phyloP scores from a whole-genome alignment of 2,329 filamentous ascomycete species.

The Scedosporium dehoogii region DNA sequence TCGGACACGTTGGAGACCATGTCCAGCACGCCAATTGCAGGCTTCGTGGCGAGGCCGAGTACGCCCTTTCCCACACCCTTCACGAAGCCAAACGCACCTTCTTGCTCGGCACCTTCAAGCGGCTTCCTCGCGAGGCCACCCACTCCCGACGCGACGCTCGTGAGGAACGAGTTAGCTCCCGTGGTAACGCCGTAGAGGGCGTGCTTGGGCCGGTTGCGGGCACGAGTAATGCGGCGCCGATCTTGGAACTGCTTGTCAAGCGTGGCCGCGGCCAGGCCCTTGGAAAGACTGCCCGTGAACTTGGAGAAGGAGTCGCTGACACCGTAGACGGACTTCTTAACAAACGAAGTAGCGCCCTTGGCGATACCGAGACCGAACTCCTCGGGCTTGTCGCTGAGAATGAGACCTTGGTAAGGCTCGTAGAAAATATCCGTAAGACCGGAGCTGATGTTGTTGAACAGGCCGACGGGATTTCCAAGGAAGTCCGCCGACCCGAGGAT shows the following conservation, averaged over 20 bases:
- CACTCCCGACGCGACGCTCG: conserved; percentile 84
- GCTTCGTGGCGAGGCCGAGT: conserved; percentile 90
- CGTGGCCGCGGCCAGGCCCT: conserved; percentile 88
- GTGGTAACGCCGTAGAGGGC: conserved; percentile 93
- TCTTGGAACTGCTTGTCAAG: conserved; percentile 99
- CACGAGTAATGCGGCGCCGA: conserved; percentile 82
- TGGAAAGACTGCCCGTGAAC: conserved; percentile 93
- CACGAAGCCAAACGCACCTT: conserved; percentile 88
- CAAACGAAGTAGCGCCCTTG: conserved; percentile 91
- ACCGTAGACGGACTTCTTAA: conserved; percentile 97
- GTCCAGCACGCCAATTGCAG: conserved; percentile 92
- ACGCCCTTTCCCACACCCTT: conserved; percentile 96
- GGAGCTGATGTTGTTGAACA: conserved; percentile 97
- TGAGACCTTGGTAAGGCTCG: conserved; percentile 94
- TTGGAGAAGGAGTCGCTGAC: conserved; percentile 97
- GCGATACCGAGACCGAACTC: conserved; percentile 92
- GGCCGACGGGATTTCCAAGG: conserved; percentile 88
- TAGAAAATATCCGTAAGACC: conserved; percentile 98
- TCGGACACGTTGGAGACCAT: conserved; percentile 95
- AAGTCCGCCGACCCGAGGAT: conserved; percentile 96
- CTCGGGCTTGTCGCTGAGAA: conserved; percentile 91
- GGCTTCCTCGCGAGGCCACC: conserved; percentile 90
- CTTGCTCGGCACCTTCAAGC: conserved; percentile 89
- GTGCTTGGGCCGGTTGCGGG: conserved; percentile 91
- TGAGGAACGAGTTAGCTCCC: conserved; percentile 90